A percentile compares a stretch with the other conserved stretches of the same genome.
phyloP scores from a whole-genome alignment of 2,329 filamentous ascomycete genomes.

The Hypomyces rosellus region DNA sequence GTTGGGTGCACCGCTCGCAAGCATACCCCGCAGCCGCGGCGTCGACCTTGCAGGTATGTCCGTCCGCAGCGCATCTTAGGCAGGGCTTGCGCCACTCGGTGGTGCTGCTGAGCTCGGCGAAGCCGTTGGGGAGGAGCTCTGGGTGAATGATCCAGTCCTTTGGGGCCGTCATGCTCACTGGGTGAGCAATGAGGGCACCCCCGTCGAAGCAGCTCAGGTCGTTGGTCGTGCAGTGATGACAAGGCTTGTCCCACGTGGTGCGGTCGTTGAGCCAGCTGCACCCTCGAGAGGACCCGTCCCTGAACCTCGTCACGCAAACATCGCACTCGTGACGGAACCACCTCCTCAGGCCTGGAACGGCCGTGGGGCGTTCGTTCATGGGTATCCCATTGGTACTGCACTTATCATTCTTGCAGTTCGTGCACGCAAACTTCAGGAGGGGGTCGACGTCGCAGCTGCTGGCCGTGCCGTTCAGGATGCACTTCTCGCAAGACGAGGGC shows the following conservation, averaged over 20 bases:
- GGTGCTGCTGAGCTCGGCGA: constrained; percentile 12
- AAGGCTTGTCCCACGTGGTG: constrained; percentile 16
- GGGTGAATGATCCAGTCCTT: constrained; percentile 10
- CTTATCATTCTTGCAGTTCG: constrained; percentile 10
- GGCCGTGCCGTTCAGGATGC: neutral
- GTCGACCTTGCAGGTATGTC: constrained; percentile 16
- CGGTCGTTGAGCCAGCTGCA: constrained; percentile 21
- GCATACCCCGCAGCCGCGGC: constrained; percentile 11
- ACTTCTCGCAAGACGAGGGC: constrained; percentile 12
- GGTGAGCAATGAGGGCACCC: constrained; percentile 12
- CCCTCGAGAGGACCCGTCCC: neutral
- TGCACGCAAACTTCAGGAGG: constrained; percentile 15
- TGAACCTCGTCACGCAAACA: constrained; percentile 13
- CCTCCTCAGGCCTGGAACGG: constrained; percentile 10
- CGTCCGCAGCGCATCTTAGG: constrained; percentile 10
- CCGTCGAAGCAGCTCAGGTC: constrained; percentile 16
- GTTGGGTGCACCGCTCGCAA: constrained; percentile 23
- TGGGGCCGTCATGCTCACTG: constrained; percentile 6
- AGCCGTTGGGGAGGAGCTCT: constrained; percentile 12
- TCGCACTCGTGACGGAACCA: constrained; percentile 22
- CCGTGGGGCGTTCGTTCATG: constrained; percentile 13
- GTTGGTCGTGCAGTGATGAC: constrained; percentile 15
- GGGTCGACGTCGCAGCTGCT: constrained; percentile 19
- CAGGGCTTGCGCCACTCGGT: constrained; percentile 15
- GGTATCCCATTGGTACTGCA: constrained; percentile 8